Conservation (phyloP, 306 rosid species). For the Prunus dulcis region DNA sequence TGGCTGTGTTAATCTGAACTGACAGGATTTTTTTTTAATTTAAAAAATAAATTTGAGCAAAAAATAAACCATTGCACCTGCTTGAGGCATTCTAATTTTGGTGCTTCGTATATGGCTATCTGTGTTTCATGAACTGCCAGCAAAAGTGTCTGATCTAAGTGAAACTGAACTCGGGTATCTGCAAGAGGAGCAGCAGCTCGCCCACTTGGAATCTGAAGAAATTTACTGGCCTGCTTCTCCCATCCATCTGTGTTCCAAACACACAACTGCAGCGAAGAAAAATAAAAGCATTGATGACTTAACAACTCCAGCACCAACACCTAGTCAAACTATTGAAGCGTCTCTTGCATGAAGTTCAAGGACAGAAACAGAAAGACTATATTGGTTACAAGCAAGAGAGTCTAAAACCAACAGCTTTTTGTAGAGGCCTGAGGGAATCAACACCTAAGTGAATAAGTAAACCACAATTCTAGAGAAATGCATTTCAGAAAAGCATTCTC, state of each 20-base stretch:
- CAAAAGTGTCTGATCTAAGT: constrained; percentile 82
- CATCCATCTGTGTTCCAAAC: constrained; percentile 98
- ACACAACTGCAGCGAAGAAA: constrained; percentile 63
- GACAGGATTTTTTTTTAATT: not conserved
- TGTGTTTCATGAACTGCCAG: constrained; percentile 94
- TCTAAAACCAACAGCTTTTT: not conserved
- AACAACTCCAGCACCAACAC: not conserved
- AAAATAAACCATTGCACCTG: constrained; percentile 51
- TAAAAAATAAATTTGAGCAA: not conserved
- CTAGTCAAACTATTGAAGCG: constrained; percentile 2
- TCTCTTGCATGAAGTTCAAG: not conserved
- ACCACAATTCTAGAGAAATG: not conserved
- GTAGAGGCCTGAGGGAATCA: not conserved
- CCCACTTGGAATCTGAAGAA: constrained; percentile 69
- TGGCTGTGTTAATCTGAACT: not conserved
- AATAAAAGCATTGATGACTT: constrained; percentile 7
- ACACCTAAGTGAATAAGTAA: not conserved
- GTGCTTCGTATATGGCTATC: constrained; percentile 91
- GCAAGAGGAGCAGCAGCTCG: constrained; percentile 71
- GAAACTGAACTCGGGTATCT: constrained; percentile 94
- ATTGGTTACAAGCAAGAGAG: not conserved
- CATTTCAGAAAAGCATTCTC: not conserved
- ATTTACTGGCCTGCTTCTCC: constrained; percentile 80
- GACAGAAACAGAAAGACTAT: not conserved
- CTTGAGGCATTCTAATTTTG: constrained; percentile 81